Base-by-base conservation (phyloP, 257 asterid genomes). In the Petrea volubilis region DNA sequence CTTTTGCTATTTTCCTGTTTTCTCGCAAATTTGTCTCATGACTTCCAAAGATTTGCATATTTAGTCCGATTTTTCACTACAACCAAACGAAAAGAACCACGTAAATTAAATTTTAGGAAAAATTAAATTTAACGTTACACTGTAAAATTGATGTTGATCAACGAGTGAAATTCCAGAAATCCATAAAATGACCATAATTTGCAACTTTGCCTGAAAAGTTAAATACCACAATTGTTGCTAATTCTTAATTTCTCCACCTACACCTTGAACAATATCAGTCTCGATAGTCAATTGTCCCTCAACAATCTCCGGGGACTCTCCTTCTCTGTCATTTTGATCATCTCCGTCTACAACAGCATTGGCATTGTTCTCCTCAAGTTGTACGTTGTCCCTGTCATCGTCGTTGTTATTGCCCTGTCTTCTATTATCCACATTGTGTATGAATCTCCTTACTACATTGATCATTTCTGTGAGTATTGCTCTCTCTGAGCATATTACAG, bases 401-500 rank as follows among this genome's bases (percentile, higher is more conserved):
- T 3, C 46, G 3, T 40, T 40, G 12, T 8, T 33, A 4, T 33
- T 33, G 7, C 5, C 7, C 7, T 33, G 38, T 4, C 38, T 33
- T 0, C 0, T 33, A 1, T 5, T 8, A 38, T 6, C 2, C 13
- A 38, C 7, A 2, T 38, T 38, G 44, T 38, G 1, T 11, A 38
- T 3, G 44, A 38, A 38, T 38, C 11, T 11, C 11, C 44, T 1
- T 38, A 38, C 11, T 38, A 38, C 11, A 38, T 38, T 38, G 11
- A 11, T 38, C 1, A 38, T 7, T 38, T 38, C 11, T 2, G 13
- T 38, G 7, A 38, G 11, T 7, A 38, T 38, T 7, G 44, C 44
- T 38, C 79, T 60, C 44, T 56, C 64, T 0, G 83, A 82, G 67
- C 72, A 85, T 29, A 83, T 50, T 6, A 83, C 21, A n/a, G 86